Evolutionary conservation across 169 alveolate genomes (phyloP).

Genomic region (Cryptosporidium muris): DNA sequence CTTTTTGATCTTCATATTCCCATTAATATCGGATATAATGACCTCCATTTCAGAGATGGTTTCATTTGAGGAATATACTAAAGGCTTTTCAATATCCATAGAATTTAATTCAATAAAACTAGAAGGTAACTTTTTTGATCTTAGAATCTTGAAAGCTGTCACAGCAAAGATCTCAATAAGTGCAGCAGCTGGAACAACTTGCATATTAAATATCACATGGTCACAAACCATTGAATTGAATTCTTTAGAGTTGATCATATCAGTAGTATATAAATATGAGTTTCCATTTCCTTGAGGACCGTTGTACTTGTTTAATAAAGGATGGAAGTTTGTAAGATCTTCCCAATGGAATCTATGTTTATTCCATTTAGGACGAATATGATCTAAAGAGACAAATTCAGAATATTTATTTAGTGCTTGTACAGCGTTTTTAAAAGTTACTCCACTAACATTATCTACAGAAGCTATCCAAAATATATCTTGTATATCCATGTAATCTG

Average conservation of each 20-base stretch:
- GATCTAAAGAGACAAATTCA: background rate
- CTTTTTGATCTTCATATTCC: background rate
- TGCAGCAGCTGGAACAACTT: too few relatives aligned
- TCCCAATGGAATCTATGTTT: background rate
- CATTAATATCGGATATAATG: background rate
- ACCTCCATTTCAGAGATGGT: too few relatives aligned
- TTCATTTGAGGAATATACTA: too few relatives aligned
- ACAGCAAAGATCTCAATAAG: too few relatives aligned
- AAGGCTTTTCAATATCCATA: too few relatives aligned
- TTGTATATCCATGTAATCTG: background rate
- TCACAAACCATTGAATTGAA: too few relatives aligned
- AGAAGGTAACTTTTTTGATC: background rate
- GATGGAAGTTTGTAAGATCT: background rate
- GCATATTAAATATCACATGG: too few relatives aligned
- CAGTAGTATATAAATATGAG: too few relatives aligned
- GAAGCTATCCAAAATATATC: background rate
- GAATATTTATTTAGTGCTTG: too few relatives aligned
- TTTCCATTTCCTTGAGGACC: too few relatives aligned
- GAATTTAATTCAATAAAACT: background rate
- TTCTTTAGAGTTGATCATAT: too few relatives aligned
- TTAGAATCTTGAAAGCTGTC: background rate
- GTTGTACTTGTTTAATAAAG: background rate
- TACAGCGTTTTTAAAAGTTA: too few relatives aligned
- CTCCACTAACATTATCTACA: background rate
- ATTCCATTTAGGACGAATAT: background rate